A percentile compares a stretch with the other conserved stretches of the same genome.
Evolutionary conservation across 371 early-diverging fungal species (phyloP).

Genomic region (Lichtheimia corymbifera): DNA sequence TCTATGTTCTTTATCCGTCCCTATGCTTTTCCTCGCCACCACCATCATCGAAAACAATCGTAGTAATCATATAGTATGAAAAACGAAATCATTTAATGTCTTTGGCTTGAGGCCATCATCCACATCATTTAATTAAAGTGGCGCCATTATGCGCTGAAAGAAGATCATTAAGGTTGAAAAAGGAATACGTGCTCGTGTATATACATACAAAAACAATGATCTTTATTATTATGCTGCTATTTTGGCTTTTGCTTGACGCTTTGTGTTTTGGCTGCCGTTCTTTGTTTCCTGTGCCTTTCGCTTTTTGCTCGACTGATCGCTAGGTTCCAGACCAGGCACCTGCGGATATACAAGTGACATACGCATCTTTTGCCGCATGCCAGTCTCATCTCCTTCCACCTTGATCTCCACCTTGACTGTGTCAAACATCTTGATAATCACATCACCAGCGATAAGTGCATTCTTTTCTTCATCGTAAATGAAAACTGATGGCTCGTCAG

Average conservation of each 20-base stretch:
- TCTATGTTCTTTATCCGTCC: slow-evolving; percentile 13
- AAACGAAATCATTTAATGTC: no score
- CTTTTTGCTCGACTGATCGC: slow-evolving; percentile 7
- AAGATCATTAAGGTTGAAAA: not conserved
- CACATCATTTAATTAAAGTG: no score
- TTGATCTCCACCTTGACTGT: slow-evolving; percentile 75
- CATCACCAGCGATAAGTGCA: slow-evolving; percentile 42
- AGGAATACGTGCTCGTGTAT: not conserved
- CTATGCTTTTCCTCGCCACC: slow-evolving; percentile 7
- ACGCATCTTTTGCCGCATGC: slow-evolving; percentile 70
- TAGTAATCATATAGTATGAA: no score
- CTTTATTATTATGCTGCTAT: not conserved
- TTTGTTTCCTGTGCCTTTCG: not conserved
- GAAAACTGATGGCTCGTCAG: slow-evolving; percentile 29
- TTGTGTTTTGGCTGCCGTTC: no score
- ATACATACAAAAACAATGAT: not conserved
- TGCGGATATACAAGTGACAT: slow-evolving; percentile 70
- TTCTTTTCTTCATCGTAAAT: slow-evolving; percentile 35
- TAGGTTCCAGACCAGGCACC: slow-evolving; percentile 47
- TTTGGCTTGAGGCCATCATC: no score
- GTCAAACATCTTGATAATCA: slow-evolving; percentile 70
- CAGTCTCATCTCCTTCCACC: slow-evolving; percentile 75
- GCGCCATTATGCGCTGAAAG: no score
- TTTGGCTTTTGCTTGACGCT: slow-evolving; percentile 1
- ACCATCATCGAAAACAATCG: no score